Evolutionary conservation across 306 rosid genomes (phyloP).

Genomic region (Castanopsis chinensis): DNA sequence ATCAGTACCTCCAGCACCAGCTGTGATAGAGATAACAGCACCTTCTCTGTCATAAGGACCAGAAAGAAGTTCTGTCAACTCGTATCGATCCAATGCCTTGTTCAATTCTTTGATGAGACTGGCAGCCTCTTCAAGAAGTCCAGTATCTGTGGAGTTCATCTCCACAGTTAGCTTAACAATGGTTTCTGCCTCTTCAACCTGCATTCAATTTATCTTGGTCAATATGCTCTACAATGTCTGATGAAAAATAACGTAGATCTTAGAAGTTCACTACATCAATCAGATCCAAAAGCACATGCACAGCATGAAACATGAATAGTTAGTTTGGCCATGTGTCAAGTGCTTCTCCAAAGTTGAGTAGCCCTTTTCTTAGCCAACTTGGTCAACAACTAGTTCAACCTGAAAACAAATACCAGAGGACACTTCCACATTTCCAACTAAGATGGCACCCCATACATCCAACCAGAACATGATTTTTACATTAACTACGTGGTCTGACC

Average conservation of each 20-base stretch:
- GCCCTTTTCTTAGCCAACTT: neutral
- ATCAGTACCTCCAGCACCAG: slow-evolving; percentile 99
- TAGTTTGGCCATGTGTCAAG: neutral
- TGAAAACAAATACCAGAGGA: neutral
- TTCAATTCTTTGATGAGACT: slow-evolving; percentile 68
- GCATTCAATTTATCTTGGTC: slow-evolving; percentile 17
- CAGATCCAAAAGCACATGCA: neutral
- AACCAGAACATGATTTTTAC: neutral
- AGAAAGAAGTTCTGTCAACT: slow-evolving; percentile 92
- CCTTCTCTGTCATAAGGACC: slow-evolving; percentile 97
- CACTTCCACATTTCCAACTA: neutral
- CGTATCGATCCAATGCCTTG: slow-evolving; percentile 79
- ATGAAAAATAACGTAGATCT: neutral
- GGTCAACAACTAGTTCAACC: neutral
- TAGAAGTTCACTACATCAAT: neutral
- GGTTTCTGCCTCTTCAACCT: slow-evolving; percentile 97
- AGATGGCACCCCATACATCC: neutral
- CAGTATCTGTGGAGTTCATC: slow-evolving; percentile 76
- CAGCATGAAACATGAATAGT: neutral
- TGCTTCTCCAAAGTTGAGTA: neutral
- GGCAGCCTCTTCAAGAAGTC: slow-evolving; percentile 87
- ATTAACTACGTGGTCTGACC: neutral
- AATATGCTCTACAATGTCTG: neutral
- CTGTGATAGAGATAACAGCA: slow-evolving; percentile 75
- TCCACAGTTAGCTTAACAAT: slow-evolving; percentile 84